Evolutionary conservation across 1,284 basidiomycete species (phyloP), one percentile per base, ranked within the genome.

Genomic region (Wolfiporia cocos): DNA sequence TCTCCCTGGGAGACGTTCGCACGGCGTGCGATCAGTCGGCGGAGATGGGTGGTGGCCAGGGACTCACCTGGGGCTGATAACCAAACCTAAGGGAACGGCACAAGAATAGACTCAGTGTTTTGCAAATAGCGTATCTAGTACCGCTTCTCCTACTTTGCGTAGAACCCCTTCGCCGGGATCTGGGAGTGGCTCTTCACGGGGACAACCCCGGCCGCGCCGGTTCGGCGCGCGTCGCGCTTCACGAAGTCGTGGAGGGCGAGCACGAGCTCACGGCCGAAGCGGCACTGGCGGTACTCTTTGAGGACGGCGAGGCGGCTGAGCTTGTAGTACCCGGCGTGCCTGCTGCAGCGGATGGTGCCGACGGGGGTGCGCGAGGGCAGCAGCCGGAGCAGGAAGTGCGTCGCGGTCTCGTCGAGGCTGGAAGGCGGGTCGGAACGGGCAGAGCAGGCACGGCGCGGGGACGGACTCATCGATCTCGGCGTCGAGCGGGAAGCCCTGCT

Each of bases 401-500:
- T 74, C 28, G 82, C 73, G 36, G 59, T 63, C 44, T 73, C 69
- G 64, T 87, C 84, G 48, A 71, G 62, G 43, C 81, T 84, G 53
- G 39, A 49, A 44, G 45, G 47, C 17, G 47, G 45, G 43, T 42
- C 34, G 28, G 32, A 15, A n/a, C n/a, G n/a, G n/a, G n/a, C n/a
- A 11, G 21, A 22, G 22, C 18, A 36, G 7, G 17, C 11, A 7
- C 28, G 20, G 39, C 20, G 38, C 10, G 34, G 39, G 43, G 32
- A 70, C 78, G 56, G 51, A 83, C 86, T 74, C 68, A 62, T 89
- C 86, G 49, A 83, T 69, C 61, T 90, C 86, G 7, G 65, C 68
- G 34, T 86, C 82, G 22, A 81, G 61, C 41, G 84, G 71, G 54
- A 89, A 90, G 31, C 69, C 67, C 65, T 86, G 83, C 59, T 86